Percentiles rank a stretch among this genome's conserved stretches.
These are phyloP conservation scores for Yamadazyma friedrichii DNA, from an alignment of 1,139 yeast species.

Conservation along the genomic window DNA sequence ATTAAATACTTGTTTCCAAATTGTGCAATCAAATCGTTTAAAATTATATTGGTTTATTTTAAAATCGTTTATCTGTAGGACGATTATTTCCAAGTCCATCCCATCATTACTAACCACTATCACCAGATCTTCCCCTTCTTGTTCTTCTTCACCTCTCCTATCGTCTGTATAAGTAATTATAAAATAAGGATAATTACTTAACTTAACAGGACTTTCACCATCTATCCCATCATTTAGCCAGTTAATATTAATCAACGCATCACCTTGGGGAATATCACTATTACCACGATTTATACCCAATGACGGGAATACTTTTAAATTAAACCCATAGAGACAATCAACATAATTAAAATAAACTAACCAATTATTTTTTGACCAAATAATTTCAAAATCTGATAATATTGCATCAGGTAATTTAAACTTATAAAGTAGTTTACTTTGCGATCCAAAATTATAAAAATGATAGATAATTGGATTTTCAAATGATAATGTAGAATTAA, in stretches of 20 bases:
- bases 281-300: conserved; percentile 20
- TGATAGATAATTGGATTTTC: conserved; percentile 29
- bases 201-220: conserved; percentile 10
- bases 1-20: conserved; percentile 14
- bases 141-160: conserved; percentile 1
- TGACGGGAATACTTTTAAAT: conserved; percentile 26
- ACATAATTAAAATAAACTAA: conserved; percentile 25
- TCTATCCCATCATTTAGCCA: conserved; percentile 19
- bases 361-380: conserved; percentile 39
- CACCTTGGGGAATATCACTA: conserved; percentile 15
- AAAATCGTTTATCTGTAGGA: conserved; percentile 20
- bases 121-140: conserved; percentile 14
- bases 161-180: conserved; percentile 5
- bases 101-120: conserved; percentile 14
- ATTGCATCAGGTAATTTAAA: conserved; percentile 20
- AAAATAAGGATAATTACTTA: conserved; percentile 12
- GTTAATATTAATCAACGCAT: conserved; percentile 21
- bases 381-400: conserved; percentile 18
- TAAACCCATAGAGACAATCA: conserved; percentile 30
- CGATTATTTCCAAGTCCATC: conserved; percentile 15
- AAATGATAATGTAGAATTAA: conserved; percentile 15
- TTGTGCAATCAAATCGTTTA: conserved; percentile 1
- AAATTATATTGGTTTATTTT: conserved; percentile 12
- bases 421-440: conserved; percentile 25
- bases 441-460: conserved; percentile 35